phyloP scores from a whole-genome alignment of 2,329 filamentous ascomycete genomes.

The Sclerotiophoma versabilis region DNA sequence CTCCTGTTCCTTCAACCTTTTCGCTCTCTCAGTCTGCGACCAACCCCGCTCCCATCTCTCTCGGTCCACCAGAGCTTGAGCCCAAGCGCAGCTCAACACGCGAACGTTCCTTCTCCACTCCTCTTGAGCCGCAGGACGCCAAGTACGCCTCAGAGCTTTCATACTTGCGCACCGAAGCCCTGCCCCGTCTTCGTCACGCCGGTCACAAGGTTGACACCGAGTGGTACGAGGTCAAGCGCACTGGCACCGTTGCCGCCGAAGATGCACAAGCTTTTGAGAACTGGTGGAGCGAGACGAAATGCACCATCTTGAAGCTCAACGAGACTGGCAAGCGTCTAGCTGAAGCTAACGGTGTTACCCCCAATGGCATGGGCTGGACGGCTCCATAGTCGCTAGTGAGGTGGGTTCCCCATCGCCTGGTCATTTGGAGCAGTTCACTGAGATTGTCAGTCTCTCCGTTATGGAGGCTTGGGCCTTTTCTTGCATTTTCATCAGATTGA shows the following conservation, averaged over 20 bases:
- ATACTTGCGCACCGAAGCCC: slow-evolving; percentile 49
- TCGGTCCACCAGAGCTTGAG: slow-evolving; percentile 30
- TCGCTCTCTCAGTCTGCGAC: slow-evolving; percentile 31
- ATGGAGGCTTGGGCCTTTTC: slow-evolving; percentile 12
- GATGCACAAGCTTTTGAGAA: slow-evolving; percentile 46
- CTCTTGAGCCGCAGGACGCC: slow-evolving; percentile 43
- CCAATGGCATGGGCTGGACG: slow-evolving; percentile 46
- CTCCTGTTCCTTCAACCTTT: slow-evolving; percentile 30
- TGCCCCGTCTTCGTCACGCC: slow-evolving; percentile 54
- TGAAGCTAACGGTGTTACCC: slow-evolving; percentile 29
- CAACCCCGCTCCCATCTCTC: slow-evolving; percentile 41
- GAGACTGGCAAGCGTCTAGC: slow-evolving; percentile 39
- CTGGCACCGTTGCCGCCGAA: slow-evolving; percentile 19
- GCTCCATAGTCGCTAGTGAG: slow-evolving; percentile 44
- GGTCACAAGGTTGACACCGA: slow-evolving; percentile 45
- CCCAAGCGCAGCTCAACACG: slow-evolving; percentile 27
- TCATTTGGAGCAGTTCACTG: slow-evolving; percentile 16
- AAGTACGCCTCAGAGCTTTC: slow-evolving; percentile 47
- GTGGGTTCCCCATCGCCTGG: slow-evolving; percentile 21
- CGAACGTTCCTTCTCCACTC: slow-evolving; percentile 44
- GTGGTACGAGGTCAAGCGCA: slow-evolving; percentile 43
- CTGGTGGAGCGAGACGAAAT: slow-evolving; percentile 51
- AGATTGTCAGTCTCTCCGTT: slow-evolving; percentile 5
- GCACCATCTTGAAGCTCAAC: slow-evolving; percentile 42
- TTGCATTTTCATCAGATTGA: slow-evolving; percentile 12